Evolutionary conservation across 2,329 filamentous ascomycete genomes (phyloP), one percentile per base, ranked within the genome.

Genomic region (Phyllosticta capitalensis): DNA sequence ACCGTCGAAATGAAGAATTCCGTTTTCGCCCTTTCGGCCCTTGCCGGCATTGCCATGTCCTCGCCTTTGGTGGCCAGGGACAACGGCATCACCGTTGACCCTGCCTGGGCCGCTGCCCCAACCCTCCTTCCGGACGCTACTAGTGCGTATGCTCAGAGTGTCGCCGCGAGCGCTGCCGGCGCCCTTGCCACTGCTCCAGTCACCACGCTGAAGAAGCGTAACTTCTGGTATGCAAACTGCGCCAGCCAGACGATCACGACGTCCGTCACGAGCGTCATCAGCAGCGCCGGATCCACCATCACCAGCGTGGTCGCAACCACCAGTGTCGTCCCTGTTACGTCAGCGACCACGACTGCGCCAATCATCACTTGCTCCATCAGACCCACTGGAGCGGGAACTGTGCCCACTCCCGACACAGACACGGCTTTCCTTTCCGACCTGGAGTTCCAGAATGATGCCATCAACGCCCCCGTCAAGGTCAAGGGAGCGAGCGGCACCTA

Each of bases 1-100:
- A 30, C 56, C 14, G 20, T 54, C 56, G 45, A 28, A 19, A 58
- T 58, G 56, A 59, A 54, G 56, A 59, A 59, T 52, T 30, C 56
- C 17, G n/a, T 59, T 17, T 17, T 59, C 21, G 51, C 52, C 33
- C 52, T 59, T 28, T 59, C 56, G 22, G 56, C 56, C 24, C 52
- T 59, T 45, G 52, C 45, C 30, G 56, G 56, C 52, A 54, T 52
- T 49, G 56, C 56, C 33, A 26, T 54, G 19, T 54, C 56, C 38
- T 48, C 21, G 7, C 56, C 56, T 49, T 45, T 54, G 17, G 51
- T 49, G 9, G 52, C 33, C 52, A 51, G 54, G 56, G 48, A 54
- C 56, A 59, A 59, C 52, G 38, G 24, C 17, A 52, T 54, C 19
- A 22, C 50, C 9, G 51, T 54, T 9, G 56, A 45, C 22, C 49